A percentile compares a stretch with the other conserved stretches of the same genome.
Conservation (phyloP, 2,329 filamentous ascomycete genomes). For the Parafenestella ontariensis region DNA sequence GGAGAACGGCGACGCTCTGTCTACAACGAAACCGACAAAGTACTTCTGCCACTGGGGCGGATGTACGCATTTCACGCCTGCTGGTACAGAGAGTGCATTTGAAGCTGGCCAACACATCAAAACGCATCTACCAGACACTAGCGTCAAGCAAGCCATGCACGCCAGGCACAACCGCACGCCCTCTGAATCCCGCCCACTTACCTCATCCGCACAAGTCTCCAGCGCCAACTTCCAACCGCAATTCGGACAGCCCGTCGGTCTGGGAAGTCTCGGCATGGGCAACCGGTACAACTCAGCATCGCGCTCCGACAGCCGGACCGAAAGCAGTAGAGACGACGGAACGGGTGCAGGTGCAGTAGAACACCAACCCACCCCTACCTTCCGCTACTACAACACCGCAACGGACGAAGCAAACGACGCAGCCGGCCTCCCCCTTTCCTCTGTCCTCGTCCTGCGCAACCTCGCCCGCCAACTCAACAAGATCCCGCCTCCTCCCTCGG, state of each 20-base stretch:
- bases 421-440: constrained; percentile 79
- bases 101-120: constrained; percentile 71
- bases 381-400: constrained; percentile 55
- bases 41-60: constrained; percentile 72
- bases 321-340: constrained; percentile 25
- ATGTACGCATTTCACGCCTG: constrained; percentile 64
- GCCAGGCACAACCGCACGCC: constrained; percentile 58
- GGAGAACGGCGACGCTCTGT: constrained; percentile 53
- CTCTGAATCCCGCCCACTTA: constrained; percentile 36
- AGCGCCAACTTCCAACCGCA: constrained; percentile 41
- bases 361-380: constrained; percentile 33
- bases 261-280: constrained; percentile 38
- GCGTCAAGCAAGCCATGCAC: constrained; percentile 47
- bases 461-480: constrained; percentile 64
- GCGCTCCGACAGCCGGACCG: constrained; percentile 29
- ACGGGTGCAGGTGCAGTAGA: constrained; percentile 17
- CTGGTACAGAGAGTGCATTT: constrained; percentile 44
- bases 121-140: constrained; percentile 66
- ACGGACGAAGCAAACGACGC: constrained; percentile 64
- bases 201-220: constrained; percentile 36
- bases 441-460: constrained; percentile 79
- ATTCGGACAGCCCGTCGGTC: constrained; percentile 38
- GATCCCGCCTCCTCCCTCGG: constrained; percentile 36
- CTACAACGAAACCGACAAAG: constrained; percentile 53
- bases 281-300: constrained; percentile 23